Evolutionary conservation across 2,329 filamentous ascomycete genomes (phyloP).

Genomic region (Neurospora crassa): DNA sequence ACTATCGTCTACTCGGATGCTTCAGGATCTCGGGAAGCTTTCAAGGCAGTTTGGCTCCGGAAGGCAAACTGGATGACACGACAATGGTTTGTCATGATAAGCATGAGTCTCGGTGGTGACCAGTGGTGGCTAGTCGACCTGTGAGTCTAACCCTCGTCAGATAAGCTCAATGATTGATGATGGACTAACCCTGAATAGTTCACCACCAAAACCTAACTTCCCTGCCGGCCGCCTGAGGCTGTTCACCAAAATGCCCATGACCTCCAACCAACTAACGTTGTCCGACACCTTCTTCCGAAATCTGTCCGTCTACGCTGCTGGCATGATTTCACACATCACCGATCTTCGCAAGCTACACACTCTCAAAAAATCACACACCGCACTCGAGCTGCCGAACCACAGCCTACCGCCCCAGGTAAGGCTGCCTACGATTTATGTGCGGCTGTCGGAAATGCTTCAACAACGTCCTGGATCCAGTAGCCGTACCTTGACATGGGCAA

Average conservation of each 20-base stretch:
- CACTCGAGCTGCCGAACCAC: constrained; percentile 25
- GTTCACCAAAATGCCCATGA: constrained; percentile 33
- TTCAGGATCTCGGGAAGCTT: constrained; percentile 42
- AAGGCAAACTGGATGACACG: constrained; percentile 57
- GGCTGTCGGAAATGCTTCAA: constrained; percentile 33
- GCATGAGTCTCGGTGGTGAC: constrained; percentile 63
- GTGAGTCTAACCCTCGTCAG: constrained; percentile 30
- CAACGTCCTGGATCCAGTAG: constrained; percentile 18
- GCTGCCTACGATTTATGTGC: constrained; percentile 38
- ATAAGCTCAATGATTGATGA: not conserved
- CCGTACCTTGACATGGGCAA: constrained; percentile 37
- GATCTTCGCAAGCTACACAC: constrained; percentile 39
- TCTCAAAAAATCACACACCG: constrained; percentile 31
- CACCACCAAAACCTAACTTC: constrained; percentile 6
- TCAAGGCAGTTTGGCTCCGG: constrained; percentile 59
- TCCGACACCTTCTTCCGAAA: constrained; percentile 43
- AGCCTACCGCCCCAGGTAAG: constrained; percentile 33
- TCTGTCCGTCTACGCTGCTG: constrained; percentile 39
- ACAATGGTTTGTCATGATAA: constrained; percentile 63
- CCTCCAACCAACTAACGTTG: constrained; percentile 33
- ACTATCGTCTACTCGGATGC: constrained; percentile 40
- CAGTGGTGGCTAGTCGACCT: constrained; percentile 68
- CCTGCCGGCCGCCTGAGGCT: constrained; percentile 16
- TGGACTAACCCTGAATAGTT: constrained; percentile 4
- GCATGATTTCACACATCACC: constrained; percentile 40